These are phyloP conservation scores for Chrysosporium queenslandicum DNA, from an alignment of 2,329 filamentous ascomycete genomes.

Conservation along the genomic window DNA sequence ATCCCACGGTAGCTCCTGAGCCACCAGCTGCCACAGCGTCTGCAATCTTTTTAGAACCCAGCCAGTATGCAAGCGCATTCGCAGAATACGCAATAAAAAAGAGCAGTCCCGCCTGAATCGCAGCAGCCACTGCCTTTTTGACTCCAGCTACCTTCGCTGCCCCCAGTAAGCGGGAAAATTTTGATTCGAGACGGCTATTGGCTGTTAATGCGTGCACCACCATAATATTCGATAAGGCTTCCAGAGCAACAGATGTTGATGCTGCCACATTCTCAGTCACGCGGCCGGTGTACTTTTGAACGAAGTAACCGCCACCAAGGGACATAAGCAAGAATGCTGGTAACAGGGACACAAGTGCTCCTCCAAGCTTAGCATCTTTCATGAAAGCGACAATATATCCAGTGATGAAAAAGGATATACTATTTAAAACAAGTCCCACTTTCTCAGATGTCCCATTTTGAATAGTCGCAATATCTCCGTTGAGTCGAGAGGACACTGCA, in stretches of 20 bases:
- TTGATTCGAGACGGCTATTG: constrained; percentile 45
- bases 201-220: constrained; percentile 53
- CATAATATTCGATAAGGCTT: constrained; percentile 47
- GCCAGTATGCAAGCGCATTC: constrained; percentile 56
- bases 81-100: constrained; percentile 57
- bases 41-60: constrained; percentile 48
- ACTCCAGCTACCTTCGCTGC: constrained; percentile 43
- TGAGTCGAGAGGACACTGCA: constrained; percentile 40
- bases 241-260: constrained; percentile 51
- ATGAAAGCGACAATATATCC: constrained; percentile 43
- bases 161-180: constrained; percentile 43
- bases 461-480: constrained; percentile 40
- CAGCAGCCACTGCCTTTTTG: constrained; percentile 47
- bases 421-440: constrained; percentile 40
- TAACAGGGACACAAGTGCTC: constrained; percentile 38
- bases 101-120: constrained; percentile 47
- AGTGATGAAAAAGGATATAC: constrained; percentile 40
- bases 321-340: constrained; percentile 41
- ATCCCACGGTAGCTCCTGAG: constrained; percentile 37
- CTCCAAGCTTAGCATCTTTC: constrained; percentile 38
- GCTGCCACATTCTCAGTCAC: constrained; percentile 44
- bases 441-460: constrained; percentile 42
- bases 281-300: constrained; percentile 36
- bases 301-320: constrained; percentile 35
- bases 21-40: constrained; percentile 20